Evolutionary conservation across 2,329 filamentous ascomycete species (phyloP).

Genomic region (Beauveria asiatica): DNA sequence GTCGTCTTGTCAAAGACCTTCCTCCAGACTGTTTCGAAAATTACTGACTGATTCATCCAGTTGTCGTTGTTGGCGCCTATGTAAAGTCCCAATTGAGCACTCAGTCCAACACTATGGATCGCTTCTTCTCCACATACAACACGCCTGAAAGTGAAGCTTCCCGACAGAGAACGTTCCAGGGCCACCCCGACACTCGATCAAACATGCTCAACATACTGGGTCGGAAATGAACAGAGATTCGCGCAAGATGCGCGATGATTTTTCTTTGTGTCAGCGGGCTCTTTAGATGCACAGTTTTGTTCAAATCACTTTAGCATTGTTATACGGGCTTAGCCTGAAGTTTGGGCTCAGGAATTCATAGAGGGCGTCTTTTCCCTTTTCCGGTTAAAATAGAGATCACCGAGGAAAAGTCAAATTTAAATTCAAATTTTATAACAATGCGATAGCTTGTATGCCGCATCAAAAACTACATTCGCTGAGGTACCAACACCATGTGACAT

Average conservation of each 20-base stretch:
- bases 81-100: constrained; percentile 24
- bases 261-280: not conserved
- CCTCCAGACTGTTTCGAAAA: no score
- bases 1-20: not conserved
- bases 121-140: constrained; percentile 30
- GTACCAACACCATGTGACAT: not conserved
- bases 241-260: not conserved
- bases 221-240: constrained; percentile 17
- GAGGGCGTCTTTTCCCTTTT: no score
- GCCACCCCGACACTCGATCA: constrained; percentile 25
- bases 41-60: not conserved
- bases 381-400: not conserved
- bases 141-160: constrained; percentile 28
- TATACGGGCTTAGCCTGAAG: not conserved
- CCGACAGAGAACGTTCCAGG: constrained; percentile 25
- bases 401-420: no score
- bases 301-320: not conserved
- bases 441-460: no score
- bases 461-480: not conserved
- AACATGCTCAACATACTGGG: constrained; percentile 28
- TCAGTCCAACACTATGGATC: constrained; percentile 28
- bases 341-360: no score
- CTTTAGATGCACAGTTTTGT: not conserved
- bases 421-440: not conserved
- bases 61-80: constrained; percentile 22